phyloP scores from a whole-genome alignment of 805 yeast genomes.

The Suhomyces sp. region DNA sequence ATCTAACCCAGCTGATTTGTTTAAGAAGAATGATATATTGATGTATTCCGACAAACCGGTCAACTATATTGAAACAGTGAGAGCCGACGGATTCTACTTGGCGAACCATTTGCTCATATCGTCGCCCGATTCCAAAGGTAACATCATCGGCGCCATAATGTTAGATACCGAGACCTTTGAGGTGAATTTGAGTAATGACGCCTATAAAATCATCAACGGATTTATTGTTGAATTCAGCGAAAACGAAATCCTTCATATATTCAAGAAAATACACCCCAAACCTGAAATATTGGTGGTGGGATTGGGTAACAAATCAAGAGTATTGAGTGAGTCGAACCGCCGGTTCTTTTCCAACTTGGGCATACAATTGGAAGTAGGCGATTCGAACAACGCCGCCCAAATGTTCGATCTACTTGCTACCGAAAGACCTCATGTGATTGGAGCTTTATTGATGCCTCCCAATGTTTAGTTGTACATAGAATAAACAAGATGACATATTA shows the following conservation, averaged over 20 bases:
- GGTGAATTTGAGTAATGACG: conserved; percentile 47
- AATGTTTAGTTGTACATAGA: conserved; percentile 35
- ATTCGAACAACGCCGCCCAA: conserved; percentile 60
- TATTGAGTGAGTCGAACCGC: conserved; percentile 57
- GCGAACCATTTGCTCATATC: conserved; percentile 49
- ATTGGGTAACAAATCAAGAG: conserved; percentile 60
- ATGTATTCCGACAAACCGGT: conserved; percentile 41
- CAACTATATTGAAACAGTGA: conserved; percentile 43
- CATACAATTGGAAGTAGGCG: conserved; percentile 66
- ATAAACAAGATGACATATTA: neutral
- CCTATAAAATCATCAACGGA: conserved; percentile 43
- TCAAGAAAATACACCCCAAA: conserved; percentile 62
- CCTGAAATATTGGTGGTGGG: conserved; percentile 78
- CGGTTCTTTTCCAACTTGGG: conserved; percentile 54
- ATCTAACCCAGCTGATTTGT: conserved; percentile 42
- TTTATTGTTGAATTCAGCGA: conserved; percentile 54
- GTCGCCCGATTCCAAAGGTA: conserved; percentile 37
- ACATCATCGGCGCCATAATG: conserved; percentile 46
- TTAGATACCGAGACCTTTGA: conserved; percentile 61
- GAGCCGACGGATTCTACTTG: conserved; percentile 57
- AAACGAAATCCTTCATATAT: conserved; percentile 41
- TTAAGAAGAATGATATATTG: conserved; percentile 43
- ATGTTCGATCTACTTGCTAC: conserved; percentile 75
- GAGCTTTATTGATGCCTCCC: conserved; percentile 71
- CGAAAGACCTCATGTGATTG: conserved; percentile 73